Percentiles rank a stretch among this genome's conserved stretches.
phyloP scores from a whole-genome alignment of 768 basidiomycete species.

The Mycena amicta region DNA sequence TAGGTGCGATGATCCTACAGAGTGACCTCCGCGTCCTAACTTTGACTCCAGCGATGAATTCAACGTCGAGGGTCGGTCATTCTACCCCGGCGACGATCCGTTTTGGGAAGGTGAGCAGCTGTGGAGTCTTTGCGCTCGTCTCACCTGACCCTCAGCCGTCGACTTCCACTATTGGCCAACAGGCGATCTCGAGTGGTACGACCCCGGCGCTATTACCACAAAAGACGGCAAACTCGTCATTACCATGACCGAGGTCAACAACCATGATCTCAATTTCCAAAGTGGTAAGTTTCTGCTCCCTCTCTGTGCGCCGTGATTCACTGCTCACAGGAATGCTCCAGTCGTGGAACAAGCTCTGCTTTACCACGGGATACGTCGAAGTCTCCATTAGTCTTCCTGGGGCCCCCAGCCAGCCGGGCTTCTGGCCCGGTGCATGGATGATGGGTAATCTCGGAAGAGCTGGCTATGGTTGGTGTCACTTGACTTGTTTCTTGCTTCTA shows the following conservation, averaged over 20 bases:
- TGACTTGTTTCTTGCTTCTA: no score
- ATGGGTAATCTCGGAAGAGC: conserved; percentile 66
- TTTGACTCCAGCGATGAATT: conserved; percentile 60
- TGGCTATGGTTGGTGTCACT: conserved; percentile 73
- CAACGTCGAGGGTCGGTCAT: conserved; percentile 64
- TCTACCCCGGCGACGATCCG: conserved; percentile 76
- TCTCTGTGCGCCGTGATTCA: conserved; percentile 8
- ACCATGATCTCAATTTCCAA: conserved; percentile 66
- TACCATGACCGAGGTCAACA: conserved; percentile 57
- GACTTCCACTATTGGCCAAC: conserved; percentile 69
- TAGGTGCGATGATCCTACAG: conserved; percentile 36
- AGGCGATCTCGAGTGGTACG: conserved; percentile 64
- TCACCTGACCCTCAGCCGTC: conserved; percentile 48
- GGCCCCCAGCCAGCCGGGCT: conserved; percentile 43
- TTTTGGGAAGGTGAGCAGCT: conserved; percentile 28
- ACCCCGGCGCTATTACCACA: conserved; percentile 56
- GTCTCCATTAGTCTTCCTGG: conserved; percentile 57
- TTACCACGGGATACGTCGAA: conserved; percentile 74
- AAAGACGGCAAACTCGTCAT: conserved; percentile 60
- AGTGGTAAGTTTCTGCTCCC: conserved; percentile 42
- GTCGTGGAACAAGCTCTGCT: conserved; percentile 79
- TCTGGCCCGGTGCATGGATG: conserved; percentile 63
- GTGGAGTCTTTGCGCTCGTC: conserved; percentile 33
- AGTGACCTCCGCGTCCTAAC: not conserved
- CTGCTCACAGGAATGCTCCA: conserved; percentile 55